Evolutionary conservation across 805 yeast species (phyloP).

Genomic region (Saturnispora halmiae): DNA sequence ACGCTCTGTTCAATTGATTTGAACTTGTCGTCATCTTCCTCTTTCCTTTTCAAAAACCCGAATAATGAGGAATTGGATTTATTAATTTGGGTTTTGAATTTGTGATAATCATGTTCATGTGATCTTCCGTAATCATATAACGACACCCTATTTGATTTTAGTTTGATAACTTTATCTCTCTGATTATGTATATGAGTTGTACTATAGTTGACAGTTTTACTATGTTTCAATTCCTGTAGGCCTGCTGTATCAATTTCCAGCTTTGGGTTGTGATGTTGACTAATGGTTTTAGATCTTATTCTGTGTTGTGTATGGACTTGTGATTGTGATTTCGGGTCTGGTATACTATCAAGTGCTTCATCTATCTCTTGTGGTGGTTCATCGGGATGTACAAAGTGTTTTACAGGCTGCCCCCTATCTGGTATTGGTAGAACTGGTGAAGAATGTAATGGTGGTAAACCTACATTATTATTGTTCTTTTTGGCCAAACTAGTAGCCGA

Average conservation of each 20-base stretch:
- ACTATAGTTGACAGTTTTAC: constrained; percentile 22
- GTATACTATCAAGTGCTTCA: not conserved
- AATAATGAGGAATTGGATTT: constrained; percentile 24
- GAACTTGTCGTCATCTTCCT: constrained; percentile 23
- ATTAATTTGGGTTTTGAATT: constrained; percentile 27
- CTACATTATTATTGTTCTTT: not conserved
- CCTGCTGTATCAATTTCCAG: constrained; percentile 1
- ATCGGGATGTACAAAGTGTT: not conserved
- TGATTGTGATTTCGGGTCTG: not conserved
- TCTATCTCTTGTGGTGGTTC: constrained; percentile 2
- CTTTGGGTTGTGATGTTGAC: constrained; percentile 1
- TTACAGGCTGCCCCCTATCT: constrained; percentile 9
- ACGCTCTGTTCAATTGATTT: constrained; percentile 26
- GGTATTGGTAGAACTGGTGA: constrained; percentile 14
- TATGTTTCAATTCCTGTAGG: constrained; percentile 18
- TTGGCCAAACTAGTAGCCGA: constrained; percentile 1
- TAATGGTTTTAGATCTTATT: constrained; percentile 13
- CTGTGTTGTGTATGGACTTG: constrained; percentile 3
- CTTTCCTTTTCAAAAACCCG: constrained; percentile 29
- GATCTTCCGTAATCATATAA: constrained; percentile 24
- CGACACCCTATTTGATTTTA: constrained; percentile 25
- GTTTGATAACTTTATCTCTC: constrained; percentile 20
- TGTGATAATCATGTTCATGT: constrained; percentile 30
- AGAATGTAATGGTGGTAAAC: not conserved
- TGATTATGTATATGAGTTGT: constrained; percentile 18